These are phyloP conservation scores for Candida maesae DNA, from an alignment of 805 yeast genomes.

Conservation along the genomic window DNA sequence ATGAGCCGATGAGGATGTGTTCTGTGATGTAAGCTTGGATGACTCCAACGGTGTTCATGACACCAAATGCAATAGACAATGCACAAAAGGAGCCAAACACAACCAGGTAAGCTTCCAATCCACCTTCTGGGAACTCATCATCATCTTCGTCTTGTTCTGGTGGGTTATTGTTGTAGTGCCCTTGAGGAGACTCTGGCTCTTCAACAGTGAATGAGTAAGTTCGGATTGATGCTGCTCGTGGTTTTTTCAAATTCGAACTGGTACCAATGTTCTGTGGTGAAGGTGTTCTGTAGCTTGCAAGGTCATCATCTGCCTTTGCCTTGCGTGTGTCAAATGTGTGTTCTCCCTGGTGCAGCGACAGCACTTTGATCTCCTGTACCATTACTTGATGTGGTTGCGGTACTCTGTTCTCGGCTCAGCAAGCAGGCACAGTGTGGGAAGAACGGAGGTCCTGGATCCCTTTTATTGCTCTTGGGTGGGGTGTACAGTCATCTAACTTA, in stretches of 20 bases:
- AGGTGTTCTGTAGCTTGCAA: neutral
- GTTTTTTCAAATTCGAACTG: slow-evolving; percentile 2
- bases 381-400: too few species aligned
- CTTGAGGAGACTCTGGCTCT: neutral
- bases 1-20: slow-evolving; percentile 44
- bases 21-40: slow-evolving; percentile 58
- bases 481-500: too few species aligned
- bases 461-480: too few species aligned
- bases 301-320: slow-evolving; percentile 2
- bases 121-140: slow-evolving; percentile 45
- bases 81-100: slow-evolving; percentile 44
- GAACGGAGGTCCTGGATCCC: too few species aligned
- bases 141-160: slow-evolving; percentile 1
- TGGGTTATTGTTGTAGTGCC: neutral
- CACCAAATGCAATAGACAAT: slow-evolving; percentile 54
- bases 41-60: slow-evolving; percentile 63
- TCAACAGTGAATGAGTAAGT: neutral
- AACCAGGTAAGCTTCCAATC: slow-evolving; percentile 34
- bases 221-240: neutral
- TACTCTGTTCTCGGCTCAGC: too few species aligned
- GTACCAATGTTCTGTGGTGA: neutral
- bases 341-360: neutral
- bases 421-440: too few species aligned
- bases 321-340: neutral
- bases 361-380: slow-evolving; percentile 4